Percentiles rank a stretch among this genome's conserved stretches.
Evolutionary conservation across 768 basidiomycete genomes (phyloP).

Genomic region (Psilocybe cyanescens): DNA sequence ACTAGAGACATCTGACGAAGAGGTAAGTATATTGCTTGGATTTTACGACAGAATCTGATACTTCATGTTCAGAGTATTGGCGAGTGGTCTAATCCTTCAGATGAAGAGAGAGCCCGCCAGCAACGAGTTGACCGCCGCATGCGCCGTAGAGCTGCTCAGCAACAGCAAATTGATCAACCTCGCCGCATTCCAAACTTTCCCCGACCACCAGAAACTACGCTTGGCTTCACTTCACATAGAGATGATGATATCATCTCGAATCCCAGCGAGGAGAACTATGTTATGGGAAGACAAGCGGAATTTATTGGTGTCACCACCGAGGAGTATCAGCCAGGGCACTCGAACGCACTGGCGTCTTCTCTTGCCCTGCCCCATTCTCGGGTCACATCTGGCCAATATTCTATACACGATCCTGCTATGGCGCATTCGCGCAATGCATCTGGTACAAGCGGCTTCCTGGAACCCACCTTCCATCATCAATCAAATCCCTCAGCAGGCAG

Average conservation of each 20-base stretch:
- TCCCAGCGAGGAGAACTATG: constrained; percentile 73
- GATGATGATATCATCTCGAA: constrained; percentile 81
- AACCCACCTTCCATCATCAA: constrained; percentile 23
- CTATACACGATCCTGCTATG: constrained; percentile 60
- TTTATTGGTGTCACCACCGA: constrained; percentile 48
- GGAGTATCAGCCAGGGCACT: constrained; percentile 49
- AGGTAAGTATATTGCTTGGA: constrained; percentile 47
- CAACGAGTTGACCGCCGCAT: constrained; percentile 65
- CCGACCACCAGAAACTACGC: constrained; percentile 63
- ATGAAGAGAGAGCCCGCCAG: constrained; percentile 82
- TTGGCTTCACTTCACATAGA: constrained; percentile 38
- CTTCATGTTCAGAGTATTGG: constrained; percentile 68
- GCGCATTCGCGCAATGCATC: constrained; percentile 66
- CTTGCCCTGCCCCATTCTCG: constrained; percentile 63
- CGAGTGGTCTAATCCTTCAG: constrained; percentile 91
- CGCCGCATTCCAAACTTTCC: constrained; percentile 82
- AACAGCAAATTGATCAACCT: constrained; percentile 56
- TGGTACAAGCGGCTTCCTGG: constrained; percentile 28
- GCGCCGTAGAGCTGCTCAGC: constrained; percentile 50
- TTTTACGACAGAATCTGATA: constrained; percentile 7
- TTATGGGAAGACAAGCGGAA: constrained; percentile 34
- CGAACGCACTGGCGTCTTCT: constrained; percentile 23
- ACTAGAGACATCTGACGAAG: constrained; percentile 63
- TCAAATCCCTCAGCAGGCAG: constrained; percentile 26
- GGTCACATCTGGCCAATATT: constrained; percentile 62